Base-by-base conservation (phyloP, 768 basidiomycete species). In the Rubroboletus satanas region DNA sequence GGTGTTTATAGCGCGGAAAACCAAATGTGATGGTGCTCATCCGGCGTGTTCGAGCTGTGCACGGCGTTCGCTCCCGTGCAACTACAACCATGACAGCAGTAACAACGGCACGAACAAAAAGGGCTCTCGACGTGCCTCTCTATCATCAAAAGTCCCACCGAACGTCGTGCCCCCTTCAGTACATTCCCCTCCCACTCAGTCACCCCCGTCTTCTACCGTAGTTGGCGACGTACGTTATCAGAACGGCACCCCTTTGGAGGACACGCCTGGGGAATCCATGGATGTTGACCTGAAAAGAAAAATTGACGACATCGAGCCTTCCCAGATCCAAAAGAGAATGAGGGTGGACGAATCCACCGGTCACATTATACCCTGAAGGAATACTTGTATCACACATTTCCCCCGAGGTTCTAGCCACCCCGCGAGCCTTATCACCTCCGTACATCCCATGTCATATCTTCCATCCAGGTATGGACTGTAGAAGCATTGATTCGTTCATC, bases 11-110 rank as follows among this genome's bases (percentile, higher is more conserved):
- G 90, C 90, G 35, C 90, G 90, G 56, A 93, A 93, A 75, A 93
- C 90, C 18, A 87, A 90, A 68, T 93, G 90, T 62, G 90, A 93
- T 69, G 90, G 90, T 38, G 87, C 79, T n/a, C 88, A 89, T 65
- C 90, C 90, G 31, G 80, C 85, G 28, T 93, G 90, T 68, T 83
- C 87, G 51, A 90, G 89, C 71, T 93, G 90, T 70, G 82, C 85
- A 55, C 86, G 88, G 56, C 77, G 90, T 60, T 80, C 81, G 41
- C 77, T 92, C 66, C 77, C 80, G 42, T 93, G 90, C 76, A 88
- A 84, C 69, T 93, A 92, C 72, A 85, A 86, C 39, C 87, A 91
- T 64, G 88, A 90, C 60, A 74, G 72, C 18, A 60, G 43, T 52
- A 54, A 44, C 39, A 69, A 66, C 8, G 69, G 71, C 21, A 57